Evolutionary conservation across 306 rosid species (phyloP).

Genomic region (Trifolium fragiferum): DNA sequence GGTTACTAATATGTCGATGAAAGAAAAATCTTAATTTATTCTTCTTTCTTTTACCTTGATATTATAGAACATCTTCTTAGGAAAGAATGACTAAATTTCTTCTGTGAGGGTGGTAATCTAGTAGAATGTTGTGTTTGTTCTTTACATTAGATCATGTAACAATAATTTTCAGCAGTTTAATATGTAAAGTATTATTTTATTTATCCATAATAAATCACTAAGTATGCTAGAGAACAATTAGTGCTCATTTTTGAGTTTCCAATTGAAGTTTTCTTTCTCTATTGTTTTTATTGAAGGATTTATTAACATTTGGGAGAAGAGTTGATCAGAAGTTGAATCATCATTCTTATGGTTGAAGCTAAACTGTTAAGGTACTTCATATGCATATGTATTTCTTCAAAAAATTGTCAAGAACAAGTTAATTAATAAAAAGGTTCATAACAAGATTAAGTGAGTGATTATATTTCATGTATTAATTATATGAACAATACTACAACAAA

Average conservation of each 20-base stretch:
- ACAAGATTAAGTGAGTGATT: not conserved
- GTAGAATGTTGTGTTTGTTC: conserved; percentile 21
- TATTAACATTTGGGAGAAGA: not conserved
- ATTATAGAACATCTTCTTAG: conserved; percentile 2
- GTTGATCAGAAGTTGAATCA: conserved; percentile 10
- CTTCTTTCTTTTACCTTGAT: conserved; percentile 7
- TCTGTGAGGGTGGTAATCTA: not conserved
- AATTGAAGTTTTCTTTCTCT: not conserved
- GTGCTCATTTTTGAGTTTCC: not conserved
- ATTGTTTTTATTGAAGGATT: conserved; percentile 18
- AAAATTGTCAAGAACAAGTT: not conserved
- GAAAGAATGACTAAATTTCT: conserved; percentile 14
- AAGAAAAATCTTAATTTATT: conserved; percentile 16
- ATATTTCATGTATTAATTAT: not conserved
- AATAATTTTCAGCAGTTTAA: conserved; percentile 14
- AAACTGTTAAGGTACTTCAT: not conserved
- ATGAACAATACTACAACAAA: not conserved
- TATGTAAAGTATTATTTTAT: conserved; percentile 24
- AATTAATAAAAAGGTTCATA: not conserved
- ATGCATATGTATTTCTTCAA: not conserved
- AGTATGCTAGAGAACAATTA: not conserved
- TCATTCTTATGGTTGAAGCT: conserved; percentile 12
- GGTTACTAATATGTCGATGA: not conserved
- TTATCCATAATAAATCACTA: conserved; percentile 5
- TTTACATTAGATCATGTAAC: not conserved